A percentile compares a stretch with the other conserved stretches of the same genome.
phyloP scores from a whole-genome alignment of 352 stramenopile genomes.

The Globisporangium nunn region DNA sequence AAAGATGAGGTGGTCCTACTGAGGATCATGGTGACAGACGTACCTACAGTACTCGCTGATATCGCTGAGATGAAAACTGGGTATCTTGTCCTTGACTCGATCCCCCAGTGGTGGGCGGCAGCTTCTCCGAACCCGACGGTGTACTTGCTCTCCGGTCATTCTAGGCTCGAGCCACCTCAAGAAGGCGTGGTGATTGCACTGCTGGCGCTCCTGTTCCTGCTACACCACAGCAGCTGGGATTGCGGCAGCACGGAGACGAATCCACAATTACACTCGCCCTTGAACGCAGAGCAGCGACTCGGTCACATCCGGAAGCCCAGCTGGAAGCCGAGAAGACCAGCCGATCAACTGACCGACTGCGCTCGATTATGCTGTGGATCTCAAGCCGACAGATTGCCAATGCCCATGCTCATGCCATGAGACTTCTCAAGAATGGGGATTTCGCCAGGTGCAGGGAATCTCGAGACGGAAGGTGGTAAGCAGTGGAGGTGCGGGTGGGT shows the following conservation, averaged over 20 bases:
- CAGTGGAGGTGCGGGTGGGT: no score
- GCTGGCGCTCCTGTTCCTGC: background rate
- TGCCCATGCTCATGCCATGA: no score
- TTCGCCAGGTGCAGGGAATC: no score
- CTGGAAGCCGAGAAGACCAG: background rate
- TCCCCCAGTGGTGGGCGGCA: background rate
- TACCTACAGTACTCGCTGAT: no score
- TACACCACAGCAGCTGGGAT: background rate
- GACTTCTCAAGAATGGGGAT: no score
- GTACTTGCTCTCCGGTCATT: background rate
- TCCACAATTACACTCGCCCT: background rate
- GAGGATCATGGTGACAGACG: no score
- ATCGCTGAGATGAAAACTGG: no score
- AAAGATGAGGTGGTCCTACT: background rate
- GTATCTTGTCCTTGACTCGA: background rate
- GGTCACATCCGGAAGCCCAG: background rate
- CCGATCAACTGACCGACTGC: background rate
- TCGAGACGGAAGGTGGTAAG: no score
- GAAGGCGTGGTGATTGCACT: no score
- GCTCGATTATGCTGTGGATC: background rate
- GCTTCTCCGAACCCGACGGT: background rate
- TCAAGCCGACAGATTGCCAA: no score
- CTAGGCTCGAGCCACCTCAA: no score
- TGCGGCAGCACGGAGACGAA: background rate
- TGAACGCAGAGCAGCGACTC: background rate